Conservation (phyloP, 225 moss, liverwort and hornwort genomes). For the Lunularia cruciata region DNA sequence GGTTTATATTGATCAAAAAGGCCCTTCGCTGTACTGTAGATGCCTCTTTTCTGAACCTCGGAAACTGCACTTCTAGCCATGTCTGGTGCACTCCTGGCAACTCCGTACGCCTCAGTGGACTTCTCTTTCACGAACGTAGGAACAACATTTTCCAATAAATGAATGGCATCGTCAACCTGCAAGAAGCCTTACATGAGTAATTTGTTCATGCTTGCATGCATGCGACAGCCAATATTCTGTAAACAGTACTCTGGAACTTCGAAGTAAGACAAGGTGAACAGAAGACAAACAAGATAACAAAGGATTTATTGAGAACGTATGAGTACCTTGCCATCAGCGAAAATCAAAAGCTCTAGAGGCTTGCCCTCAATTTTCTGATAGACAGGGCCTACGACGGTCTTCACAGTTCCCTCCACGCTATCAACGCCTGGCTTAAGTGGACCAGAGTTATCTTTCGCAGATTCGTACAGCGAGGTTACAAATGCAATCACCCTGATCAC, state of each 20-base stretch:
- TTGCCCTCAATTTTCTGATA: constrained; percentile 41
- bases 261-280: neutral
- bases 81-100: constrained; percentile 24
- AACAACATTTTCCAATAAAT: constrained; percentile 25
- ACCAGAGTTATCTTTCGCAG: constrained; percentile 40
- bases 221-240: neutral
- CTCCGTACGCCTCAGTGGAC: constrained; percentile 23
- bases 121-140: constrained; percentile 31
- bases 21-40: constrained; percentile 31
- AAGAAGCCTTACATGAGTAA: neutral
- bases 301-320: neutral
- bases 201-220: neutral
- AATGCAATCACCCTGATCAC: constrained; percentile 29
- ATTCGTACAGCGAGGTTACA: constrained; percentile 31
- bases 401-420: constrained; percentile 49
- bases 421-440: constrained; percentile 53
- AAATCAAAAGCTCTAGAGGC: constrained; percentile 34
- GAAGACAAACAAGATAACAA: too few species aligned
- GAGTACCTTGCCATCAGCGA: constrained; percentile 39
- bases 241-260: too few species aligned
- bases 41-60: constrained; percentile 39
- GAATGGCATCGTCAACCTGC: constrained; percentile 39
- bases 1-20: constrained; percentile 48
- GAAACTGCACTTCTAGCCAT: constrained; percentile 5
- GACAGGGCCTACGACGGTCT: constrained; percentile 47